Base-by-base conservation (phyloP, 2,329 filamentous ascomycete species). In the Westerdykella ornata region DNA sequence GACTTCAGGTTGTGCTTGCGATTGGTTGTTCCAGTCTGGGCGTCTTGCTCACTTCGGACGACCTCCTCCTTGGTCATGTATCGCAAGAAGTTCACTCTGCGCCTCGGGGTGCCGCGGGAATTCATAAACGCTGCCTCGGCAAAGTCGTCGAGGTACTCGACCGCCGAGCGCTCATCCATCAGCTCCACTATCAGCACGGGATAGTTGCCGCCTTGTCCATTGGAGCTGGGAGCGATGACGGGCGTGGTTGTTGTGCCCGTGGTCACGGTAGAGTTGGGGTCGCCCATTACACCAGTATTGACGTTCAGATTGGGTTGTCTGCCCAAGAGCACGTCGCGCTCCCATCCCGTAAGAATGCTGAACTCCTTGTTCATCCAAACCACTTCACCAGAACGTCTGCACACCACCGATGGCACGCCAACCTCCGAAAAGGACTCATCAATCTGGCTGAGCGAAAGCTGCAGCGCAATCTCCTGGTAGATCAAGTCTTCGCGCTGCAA, bases 381-480 rank as follows among this genome's bases (percentile, higher is more conserved):
- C n/a, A 98, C 81, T 64, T 97, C 92, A 38, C 92, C 92, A 0
- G 89, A 95, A 36, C 92, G 81, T 36, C 92, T 81, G 59, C 88
- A 94, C 18, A 97, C 87, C 43, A 98, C 81, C 0, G 89, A 94
- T 0, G 92, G 92, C 3, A 88, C 94, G 30, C 88, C 88, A 46
- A 84, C 88, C 49, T 88, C 82, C 43, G 86, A 81, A 71, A 96
- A 85, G 52, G 94, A 84, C 50, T 94, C 88, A 60, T 97, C 88
- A 57, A 94, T 94, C 62, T 95, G 88, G 59, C 88, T 88, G 9
- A 97, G 73, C 0, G 88, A 94, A 29, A 92, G 80, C 66, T 98
- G 92, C 60, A 97, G 88, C 57, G 86, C 94, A 68, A 94, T 94
- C 65, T 98, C 92, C 85, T 95, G 95, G 65, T 97, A 96, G 16